Base-by-base conservation (phyloP, 2,329 filamentous ascomycete genomes). In the Hypoxylon sp. region DNA sequence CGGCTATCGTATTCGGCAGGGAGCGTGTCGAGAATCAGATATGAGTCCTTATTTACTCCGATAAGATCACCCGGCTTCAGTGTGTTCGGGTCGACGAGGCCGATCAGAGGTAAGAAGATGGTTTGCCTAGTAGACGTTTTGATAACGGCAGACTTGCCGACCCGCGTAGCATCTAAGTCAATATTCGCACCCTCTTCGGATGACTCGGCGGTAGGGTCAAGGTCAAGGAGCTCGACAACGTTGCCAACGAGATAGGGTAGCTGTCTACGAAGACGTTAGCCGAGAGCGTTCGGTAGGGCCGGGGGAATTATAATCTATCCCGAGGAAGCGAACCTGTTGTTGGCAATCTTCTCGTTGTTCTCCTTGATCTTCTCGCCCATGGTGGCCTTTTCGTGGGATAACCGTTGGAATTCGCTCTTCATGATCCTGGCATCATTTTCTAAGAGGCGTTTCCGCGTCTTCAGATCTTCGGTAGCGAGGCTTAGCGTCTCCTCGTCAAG, bases 301-400 rank as follows among this genome's bases (percentile, higher is more conserved):
- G 47, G 27, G 21, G 38, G 20, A 49, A 64, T 58, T 5, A 20
- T 13, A 45, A 20, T 33, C 38, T 29, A 20, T 31, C 29, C 26
- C n/a, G 42, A 26, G 38, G 37, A 38, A 20, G 68, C 83, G 67
- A 81, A 96, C 93, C 92, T 87, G 82, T 99, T 99, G 79, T 99
- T 98, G 67, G 96, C 93, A 72, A 99, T 99, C 86, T 99, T 99
- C 69, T 99, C 96, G 71, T 91, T 80, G 73, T 99, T 99, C 75
- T 99, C 95, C 83, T 97, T 98, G 77, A 99, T 98, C 83, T 97
- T 98, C 77, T 98, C 94, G 56, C 88, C 88, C 95, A 99, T 99
- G 45, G 91, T 88, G 46, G 89, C 87, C 80, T 97, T 97, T 79
- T 99, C 95, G 72, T 99, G 95, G 70, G 89, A 90, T 79, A 99